Evolutionary conservation across 164 flowering plant genomes (phyloP), one percentile per base, ranked within the genome.

Genomic region (Hamamelis virginiana): DNA sequence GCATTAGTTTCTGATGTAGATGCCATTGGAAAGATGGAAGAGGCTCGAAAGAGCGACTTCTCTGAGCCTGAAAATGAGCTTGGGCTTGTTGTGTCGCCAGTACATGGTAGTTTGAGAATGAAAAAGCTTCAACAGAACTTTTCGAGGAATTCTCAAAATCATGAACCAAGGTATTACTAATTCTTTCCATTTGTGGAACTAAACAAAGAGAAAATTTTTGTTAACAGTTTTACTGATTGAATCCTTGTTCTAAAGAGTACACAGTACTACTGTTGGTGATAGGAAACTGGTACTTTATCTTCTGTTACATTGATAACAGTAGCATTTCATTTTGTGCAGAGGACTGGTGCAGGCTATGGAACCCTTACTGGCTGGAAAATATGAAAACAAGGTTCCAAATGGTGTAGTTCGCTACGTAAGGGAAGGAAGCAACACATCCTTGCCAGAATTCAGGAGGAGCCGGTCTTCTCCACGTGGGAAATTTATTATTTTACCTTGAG

Each of bases 401-500:
- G 74, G 78, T 10, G 43, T 28, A 62, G 26, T 6, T 64, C 79
- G 75, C 63, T 11, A 73, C 67, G 67, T 61, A 26, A 85, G 82
- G 65, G 91, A 90, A 73, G 76, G 80, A 47, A 72, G 72, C 62
- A 76, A 78, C 45, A 48, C 80, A 52, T 69, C 86, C 25, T 72
- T 80, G 64, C 82, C 86, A 18, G 86, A 81, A 38, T 70, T 80
- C 27, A 79, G 85, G 64, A 82, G 94, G 73, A 89, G 90, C 74
- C 82, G 87, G 45, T 87, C 97, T 16, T 72, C 91, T 3, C 87
- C 91, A 56, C 92, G 83, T 14, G 91, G 97, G 28, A 91, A 84
- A 68, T 85, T 86, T 73, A 69, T 75, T 18, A 62, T 69, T 62
- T 64, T 77, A 57, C 77, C 87, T 59, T 89, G 80, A 85, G 72